Base-by-base conservation (phyloP, 2,329 filamentous ascomycete species). In the Sclerotinia glacialis region DNA sequence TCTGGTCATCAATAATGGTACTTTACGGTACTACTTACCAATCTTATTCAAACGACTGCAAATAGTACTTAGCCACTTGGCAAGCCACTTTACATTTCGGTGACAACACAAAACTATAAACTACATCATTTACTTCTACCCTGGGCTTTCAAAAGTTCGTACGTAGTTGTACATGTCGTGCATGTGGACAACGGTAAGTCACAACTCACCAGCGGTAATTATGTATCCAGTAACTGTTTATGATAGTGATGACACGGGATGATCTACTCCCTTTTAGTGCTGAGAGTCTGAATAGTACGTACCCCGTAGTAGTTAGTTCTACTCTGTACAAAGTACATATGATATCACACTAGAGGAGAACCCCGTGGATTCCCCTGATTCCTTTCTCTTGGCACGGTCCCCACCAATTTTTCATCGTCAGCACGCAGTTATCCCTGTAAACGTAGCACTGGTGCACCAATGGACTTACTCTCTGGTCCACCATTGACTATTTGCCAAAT, bases 281-380 rank as follows among this genome's bases (percentile, higher is more conserved):
- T 37, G 2, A 14, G 37, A 40, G 37, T 12, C 37, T 40, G 37
- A 40, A 5, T 28, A 28, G 28, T 28, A 28, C 28, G n/a, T n/a
- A n/a, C n/a, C 5, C 28, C 3, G 37, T 40, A 12, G 37, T 14
- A 40, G 12, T 40, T 58, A 14, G n/a, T 40, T 53, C 18, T 53
- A n/a, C 50, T 40, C 50, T 18, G 28, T n/a, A 58, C 40, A 44
- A 44, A 58, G 28, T n/a, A 58, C 40, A 44, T 31, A 58, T 58
- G 37, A 58, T 50, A 42, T 44, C 37, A 28, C 50, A 53, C 50
- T 53, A 8, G 14, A 14, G 18, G 12, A 54, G 11, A 34, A 4
- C 9, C 21, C 34, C 31, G 31, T 55, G 52, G 28, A 23, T 21
- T 34, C 52, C 50, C 16, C 31, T 55, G 52, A 55, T 31, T 37